These are phyloP conservation scores for Leptographium wingfieldii DNA, from an alignment of 2,329 filamentous ascomycete species.

Conservation along the genomic window DNA sequence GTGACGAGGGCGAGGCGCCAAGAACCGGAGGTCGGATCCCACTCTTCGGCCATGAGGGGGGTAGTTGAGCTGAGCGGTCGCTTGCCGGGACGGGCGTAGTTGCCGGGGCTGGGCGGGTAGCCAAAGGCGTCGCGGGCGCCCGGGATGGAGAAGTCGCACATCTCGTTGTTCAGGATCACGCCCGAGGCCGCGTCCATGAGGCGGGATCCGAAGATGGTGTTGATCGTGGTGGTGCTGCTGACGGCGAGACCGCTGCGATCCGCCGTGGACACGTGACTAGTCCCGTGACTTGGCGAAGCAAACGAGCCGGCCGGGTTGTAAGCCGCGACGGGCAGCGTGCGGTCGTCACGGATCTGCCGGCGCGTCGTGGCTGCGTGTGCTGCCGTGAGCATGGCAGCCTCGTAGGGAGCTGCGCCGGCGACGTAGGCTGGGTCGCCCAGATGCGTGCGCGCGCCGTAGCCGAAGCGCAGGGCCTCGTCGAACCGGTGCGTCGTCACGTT, in stretches of 20 bases:
- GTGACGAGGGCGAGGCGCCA: slow-evolving; percentile 51
- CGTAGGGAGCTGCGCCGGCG: slow-evolving; percentile 45
- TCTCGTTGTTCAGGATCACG: slow-evolving; percentile 62
- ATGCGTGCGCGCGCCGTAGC: slow-evolving; percentile 64
- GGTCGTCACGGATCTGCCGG: slow-evolving; percentile 55
- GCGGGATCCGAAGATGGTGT: slow-evolving; percentile 70
- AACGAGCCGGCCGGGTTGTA: slow-evolving; percentile 48
- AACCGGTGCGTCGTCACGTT: slow-evolving; percentile 71
- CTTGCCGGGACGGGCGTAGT: slow-evolving; percentile 72
- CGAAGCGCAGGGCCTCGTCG: slow-evolving; percentile 82
- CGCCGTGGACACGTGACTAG: slow-evolving; percentile 58
- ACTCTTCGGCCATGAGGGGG: slow-evolving; percentile 64
- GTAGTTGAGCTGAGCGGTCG: slow-evolving; percentile 74
- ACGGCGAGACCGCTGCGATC: slow-evolving; percentile 65
- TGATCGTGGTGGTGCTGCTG: slow-evolving; percentile 76
- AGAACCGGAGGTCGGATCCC: slow-evolving; percentile 36
- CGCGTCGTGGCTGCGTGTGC: slow-evolving; percentile 47
- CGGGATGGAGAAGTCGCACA: slow-evolving; percentile 80
- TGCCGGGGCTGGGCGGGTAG: slow-evolving; percentile 65
- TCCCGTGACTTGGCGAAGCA: slow-evolving; percentile 39
- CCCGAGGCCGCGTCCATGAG: slow-evolving; percentile 73
- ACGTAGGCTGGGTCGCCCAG: slow-evolving; percentile 77
- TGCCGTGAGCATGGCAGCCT: slow-evolving; percentile 54
- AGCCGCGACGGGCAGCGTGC: slow-evolving; percentile 56
- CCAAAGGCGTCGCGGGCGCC: slow-evolving; percentile 68